Evolutionary conservation across 2,329 filamentous ascomycete species (phyloP).

Genomic region (Xylaria sp.): DNA sequence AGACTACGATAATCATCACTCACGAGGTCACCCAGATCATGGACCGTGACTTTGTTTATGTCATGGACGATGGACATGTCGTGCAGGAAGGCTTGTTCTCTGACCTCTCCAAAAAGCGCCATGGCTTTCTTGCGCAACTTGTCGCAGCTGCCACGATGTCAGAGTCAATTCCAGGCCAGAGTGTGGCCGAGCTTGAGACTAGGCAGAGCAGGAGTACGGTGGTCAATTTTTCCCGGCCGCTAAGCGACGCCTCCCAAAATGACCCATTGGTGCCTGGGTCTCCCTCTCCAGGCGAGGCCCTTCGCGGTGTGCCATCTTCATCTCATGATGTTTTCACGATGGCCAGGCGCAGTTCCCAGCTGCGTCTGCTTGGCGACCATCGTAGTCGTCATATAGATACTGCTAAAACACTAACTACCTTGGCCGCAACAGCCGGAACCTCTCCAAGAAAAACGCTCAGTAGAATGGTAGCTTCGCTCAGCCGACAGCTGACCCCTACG

Average conservation of each 20-base stretch:
- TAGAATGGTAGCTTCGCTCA: conserved; percentile 32
- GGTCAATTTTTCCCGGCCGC: conserved; percentile 40
- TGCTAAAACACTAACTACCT: conserved; percentile 21
- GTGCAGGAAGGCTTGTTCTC: conserved; percentile 74
- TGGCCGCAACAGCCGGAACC: conserved; percentile 6
- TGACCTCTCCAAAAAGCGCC: conserved; percentile 58
- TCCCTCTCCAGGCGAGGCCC: conserved; percentile 36
- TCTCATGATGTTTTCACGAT: conserved; percentile 35
- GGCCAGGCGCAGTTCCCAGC: conserved; percentile 25
- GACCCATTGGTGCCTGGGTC: conserved; percentile 28
- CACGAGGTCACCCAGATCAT: conserved; percentile 85
- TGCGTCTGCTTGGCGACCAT: conserved; percentile 33
- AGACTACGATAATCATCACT: conserved; percentile 93
- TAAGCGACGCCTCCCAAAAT: conserved; percentile 36
- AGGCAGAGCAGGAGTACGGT: conserved; percentile 18
- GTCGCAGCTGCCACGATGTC: conserved; percentile 42
- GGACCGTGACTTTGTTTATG: conserved; percentile 79
- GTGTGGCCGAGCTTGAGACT: conserved; percentile 11
- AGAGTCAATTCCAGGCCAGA: conserved; percentile 8
- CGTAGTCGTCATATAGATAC: conserved; percentile 32
- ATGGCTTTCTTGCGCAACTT: conserved; percentile 61
- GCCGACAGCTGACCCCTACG: conserved; percentile 30
- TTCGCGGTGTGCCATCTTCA: conserved; percentile 32
- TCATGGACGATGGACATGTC: conserved; percentile 76
- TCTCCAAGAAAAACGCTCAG: conserved; percentile 27